These are phyloP conservation scores for Harringtonia aguacate DNA, from an alignment of 2,329 filamentous ascomycete genomes.

Conservation along the genomic window DNA sequence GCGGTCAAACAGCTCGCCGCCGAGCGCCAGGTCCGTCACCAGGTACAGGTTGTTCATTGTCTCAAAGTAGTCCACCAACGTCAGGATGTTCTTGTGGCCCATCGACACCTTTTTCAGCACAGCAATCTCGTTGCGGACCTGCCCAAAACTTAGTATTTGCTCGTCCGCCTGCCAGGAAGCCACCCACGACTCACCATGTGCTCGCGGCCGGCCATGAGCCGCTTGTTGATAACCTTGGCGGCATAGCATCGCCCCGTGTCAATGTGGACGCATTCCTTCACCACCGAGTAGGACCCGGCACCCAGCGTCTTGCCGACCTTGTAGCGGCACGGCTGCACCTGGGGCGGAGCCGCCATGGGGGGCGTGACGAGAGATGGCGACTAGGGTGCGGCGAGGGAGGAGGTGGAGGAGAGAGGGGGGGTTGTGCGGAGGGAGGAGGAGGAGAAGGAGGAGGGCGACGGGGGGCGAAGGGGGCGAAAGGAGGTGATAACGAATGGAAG, in stretches of 20 bases:
- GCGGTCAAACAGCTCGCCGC: slow-evolving; percentile 93
- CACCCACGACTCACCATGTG: slow-evolving; percentile 88
- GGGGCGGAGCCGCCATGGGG: slow-evolving; percentile 9
- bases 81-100: slow-evolving; percentile 97
- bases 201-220: slow-evolving; percentile 91
- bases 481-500: no score
- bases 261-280: slow-evolving; percentile 98
- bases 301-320: slow-evolving; percentile 98
- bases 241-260: slow-evolving; percentile 97
- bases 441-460: no score
- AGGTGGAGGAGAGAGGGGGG: not conserved
- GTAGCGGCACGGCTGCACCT: slow-evolving; percentile 92
- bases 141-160: not conserved
- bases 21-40: slow-evolving; percentile 90
- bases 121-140: slow-evolving; percentile 97
- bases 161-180: not conserved
- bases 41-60: slow-evolving; percentile 99
- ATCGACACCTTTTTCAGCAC: slow-evolving; percentile 97
- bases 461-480: no score
- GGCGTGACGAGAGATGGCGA: not conserved
- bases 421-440: no score
- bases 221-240: slow-evolving; percentile 98
- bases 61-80: slow-evolving; percentile 97
- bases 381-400: not conserved
- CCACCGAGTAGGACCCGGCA: slow-evolving; percentile 93